A percentile compares a stretch with the other conserved stretches of the same genome.
Conservation (phyloP, 495 filamentous ascomycete genomes). For the Halenospora varia region DNA sequence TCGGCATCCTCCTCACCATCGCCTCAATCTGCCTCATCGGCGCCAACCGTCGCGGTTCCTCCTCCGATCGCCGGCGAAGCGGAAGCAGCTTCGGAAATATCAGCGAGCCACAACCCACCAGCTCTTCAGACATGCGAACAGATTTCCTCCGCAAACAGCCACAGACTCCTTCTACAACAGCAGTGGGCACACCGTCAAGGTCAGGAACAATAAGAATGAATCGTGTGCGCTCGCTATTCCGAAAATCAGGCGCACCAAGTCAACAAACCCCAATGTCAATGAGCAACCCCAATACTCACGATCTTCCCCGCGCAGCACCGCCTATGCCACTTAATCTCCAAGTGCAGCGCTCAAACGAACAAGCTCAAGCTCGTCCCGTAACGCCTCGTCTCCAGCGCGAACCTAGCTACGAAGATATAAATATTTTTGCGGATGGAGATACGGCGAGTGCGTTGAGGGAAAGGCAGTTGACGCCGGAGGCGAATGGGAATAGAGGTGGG, state of each 20-base stretch:
- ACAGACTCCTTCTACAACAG: conserved; percentile 9
- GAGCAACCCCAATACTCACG: not conserved
- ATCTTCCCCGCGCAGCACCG: not conserved
- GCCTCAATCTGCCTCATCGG: conserved; percentile 22
- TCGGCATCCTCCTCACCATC: conserved; percentile 28
- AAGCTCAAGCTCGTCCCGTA: conserved; percentile 10
- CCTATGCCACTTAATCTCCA: conserved; percentile 11
- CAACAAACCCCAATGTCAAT: not conserved
- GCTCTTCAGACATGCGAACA: conserved; percentile 12
- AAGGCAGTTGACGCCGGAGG: not conserved
- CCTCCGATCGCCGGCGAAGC: not conserved
- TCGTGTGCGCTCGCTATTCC: conserved; percentile 18
- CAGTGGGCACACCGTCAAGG: not conserved
- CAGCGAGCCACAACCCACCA: conserved; percentile 17
- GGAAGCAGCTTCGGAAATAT: conserved; percentile 29
- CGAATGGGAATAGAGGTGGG: conserved; percentile 1
- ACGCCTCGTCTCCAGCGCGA: conserved; percentile 38
- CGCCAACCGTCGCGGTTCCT: not conserved
- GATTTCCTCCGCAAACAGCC: conserved; percentile 25
- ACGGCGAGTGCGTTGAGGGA: conserved; percentile 27
- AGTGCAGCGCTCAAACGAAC: not conserved
- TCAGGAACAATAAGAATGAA: not conserved
- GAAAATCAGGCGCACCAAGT: conserved; percentile 10
- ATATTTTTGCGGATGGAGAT: conserved; percentile 62
- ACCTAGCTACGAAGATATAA: conserved; percentile 61